phyloP scores from a whole-genome alignment of 306 rosid genomes.

The Rosa rugosa region DNA sequence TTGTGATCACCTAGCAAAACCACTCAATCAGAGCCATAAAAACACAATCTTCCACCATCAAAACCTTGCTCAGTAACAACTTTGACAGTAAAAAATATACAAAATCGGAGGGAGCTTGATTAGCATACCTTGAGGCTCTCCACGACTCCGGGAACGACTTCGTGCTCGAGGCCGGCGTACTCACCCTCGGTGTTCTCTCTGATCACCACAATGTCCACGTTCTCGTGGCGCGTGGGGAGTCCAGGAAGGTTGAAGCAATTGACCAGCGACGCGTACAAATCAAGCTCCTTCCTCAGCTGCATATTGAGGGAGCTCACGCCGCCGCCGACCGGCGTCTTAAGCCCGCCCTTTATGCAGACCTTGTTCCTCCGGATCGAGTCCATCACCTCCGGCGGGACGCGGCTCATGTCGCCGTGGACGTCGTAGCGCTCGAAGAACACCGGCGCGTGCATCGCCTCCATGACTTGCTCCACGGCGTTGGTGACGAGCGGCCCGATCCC shows the following conservation, averaged over 20 bases:
- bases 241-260: constrained; percentile 69
- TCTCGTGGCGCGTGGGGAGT: constrained; percentile 69
- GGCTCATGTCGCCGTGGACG: constrained; percentile 72
- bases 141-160: constrained; percentile 94
- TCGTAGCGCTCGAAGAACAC: constrained; percentile 77
- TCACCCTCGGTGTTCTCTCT: constrained; percentile 97
- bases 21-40: constrained; percentile 26
- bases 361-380: constrained; percentile 82
- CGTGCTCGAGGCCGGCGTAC: constrained; percentile 93
- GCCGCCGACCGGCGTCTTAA: constrained; percentile 86
- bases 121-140: constrained; percentile 85
- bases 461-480: constrained; percentile 81
- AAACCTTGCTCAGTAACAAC: neutral
- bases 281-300: constrained; percentile 83
- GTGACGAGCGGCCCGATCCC: constrained; percentile 87
- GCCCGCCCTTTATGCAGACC: constrained; percentile 80
- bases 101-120: too few relatives aligned
- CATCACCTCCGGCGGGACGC: constrained; percentile 62
- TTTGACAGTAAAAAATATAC: neutral
- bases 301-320: constrained; percentile 80
- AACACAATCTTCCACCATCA: neutral
- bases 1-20: constrained; percentile 75
- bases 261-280: constrained; percentile 78
- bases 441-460: constrained; percentile 97
- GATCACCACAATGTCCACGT: constrained; percentile 82